Evolutionary conservation across 2,329 filamentous ascomycete species (phyloP), one percentile per base, ranked within the genome.

Genomic region (Pezicula radicicola): DNA sequence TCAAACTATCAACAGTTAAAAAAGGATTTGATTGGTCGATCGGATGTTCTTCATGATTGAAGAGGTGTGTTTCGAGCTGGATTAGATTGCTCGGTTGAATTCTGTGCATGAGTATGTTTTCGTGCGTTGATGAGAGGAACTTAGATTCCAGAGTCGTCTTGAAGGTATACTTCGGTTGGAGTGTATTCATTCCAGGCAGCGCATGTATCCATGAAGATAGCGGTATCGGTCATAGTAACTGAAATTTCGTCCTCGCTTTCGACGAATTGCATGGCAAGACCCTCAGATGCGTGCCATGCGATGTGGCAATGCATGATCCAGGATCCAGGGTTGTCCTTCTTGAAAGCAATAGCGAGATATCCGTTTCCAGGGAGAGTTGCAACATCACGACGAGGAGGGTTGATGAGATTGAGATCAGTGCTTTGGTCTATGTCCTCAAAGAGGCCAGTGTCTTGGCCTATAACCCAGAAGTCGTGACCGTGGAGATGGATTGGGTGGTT

Each of bases 241-340:
- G 51, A 49, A 21, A 65, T 65, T n/a, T 57, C 28, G 27, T 39
- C 49, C 48, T 63, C 53, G n/a, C 51, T 30, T 48, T 72, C 75
- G 5, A 83, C 65, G 54, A 83, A 76, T 60, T 80, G 75, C 30
- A 76, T 59, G 10, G 79, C 70, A 46, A 83, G 72, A 4, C 80
- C 80, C 8, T 72, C 72, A 1, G 75, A 77, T 1, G 75, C 73
- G 61, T 84, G 80, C 79, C 79, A 84, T 1, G 66, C 66, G 48
- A 70, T 66, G 49, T 70, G 68, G 56, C 68, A 70, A 53, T 71
- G 68, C 18, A 66, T 39, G 9, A 66, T 48, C 64, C 65, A 67
- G 5, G 61, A 58, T 12, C 65, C 63, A 25, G 64, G 65, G 27
- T 67, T 67, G 39, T 67, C 63, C 13, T 61, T 63, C 56, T 65